Percentiles rank a stretch among this genome's conserved stretches.
These are phyloP conservation scores for Xylariaceae sp. DNA, from an alignment of 2,329 filamentous ascomycete species.

Conservation along the genomic window DNA sequence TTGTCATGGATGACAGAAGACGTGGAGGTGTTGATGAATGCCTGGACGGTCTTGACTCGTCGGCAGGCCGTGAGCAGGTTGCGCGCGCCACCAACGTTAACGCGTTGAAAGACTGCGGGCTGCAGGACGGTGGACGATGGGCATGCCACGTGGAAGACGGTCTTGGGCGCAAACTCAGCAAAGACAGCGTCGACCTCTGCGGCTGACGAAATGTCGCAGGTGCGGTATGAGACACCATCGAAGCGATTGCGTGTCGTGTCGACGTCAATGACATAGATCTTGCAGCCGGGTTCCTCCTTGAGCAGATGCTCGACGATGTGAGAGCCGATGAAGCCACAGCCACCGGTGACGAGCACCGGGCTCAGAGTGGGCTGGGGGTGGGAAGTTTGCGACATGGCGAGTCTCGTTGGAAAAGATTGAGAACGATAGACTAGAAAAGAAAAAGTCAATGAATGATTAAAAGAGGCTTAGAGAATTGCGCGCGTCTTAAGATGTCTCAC, in stretches of 20 bases:
- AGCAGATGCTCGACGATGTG: neutral
- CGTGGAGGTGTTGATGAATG: slow-evolving; percentile 21
- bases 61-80: slow-evolving; percentile 17
- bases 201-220: neutral
- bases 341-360: neutral
- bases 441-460: no score
- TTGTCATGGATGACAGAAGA: slow-evolving; percentile 23
- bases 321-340: neutral
- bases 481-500: no score
- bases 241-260: neutral
- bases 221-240: neutral
- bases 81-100: slow-evolving; percentile 19
- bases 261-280: neutral
- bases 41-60: slow-evolving; percentile 13
- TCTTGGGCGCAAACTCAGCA: neutral
- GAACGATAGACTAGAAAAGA: no score
- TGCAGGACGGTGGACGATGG: neutral
- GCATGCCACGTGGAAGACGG: neutral
- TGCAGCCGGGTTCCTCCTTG: neutral
- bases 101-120: slow-evolving; percentile 16
- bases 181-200: neutral
- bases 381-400: neutral
- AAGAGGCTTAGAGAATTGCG: no score
- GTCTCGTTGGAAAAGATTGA: neutral
- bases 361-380: neutral